Conservation (phyloP, 495 filamentous ascomycete genomes). For the Penicillium alfredii region DNA sequence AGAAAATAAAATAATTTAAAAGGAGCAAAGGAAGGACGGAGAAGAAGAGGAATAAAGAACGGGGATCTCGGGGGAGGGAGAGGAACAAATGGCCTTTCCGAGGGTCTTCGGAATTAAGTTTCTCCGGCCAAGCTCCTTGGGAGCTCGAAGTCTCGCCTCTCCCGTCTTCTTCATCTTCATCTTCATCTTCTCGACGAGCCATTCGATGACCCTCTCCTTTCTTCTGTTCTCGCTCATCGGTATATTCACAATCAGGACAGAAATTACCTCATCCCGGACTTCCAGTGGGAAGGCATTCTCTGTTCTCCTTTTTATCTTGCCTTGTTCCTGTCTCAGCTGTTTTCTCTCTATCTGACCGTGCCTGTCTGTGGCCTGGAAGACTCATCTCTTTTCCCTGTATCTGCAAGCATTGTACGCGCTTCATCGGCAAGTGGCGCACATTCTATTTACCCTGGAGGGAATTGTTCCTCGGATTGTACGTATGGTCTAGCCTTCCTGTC, state of each 20-base stretch:
- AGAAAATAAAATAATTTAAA: no score
- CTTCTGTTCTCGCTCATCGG: no score
- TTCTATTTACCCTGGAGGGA: slow-evolving; percentile 24
- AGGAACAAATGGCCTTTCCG: slow-evolving; percentile 1
- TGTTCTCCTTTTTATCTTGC: no score
- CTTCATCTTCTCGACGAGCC: slow-evolving; percentile 5
- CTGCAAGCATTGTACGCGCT: no score
- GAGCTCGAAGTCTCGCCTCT: no score
- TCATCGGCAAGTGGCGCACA: slow-evolving; percentile 12
- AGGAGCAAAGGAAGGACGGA: slow-evolving; percentile 1
- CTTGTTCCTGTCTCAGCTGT: not conserved
- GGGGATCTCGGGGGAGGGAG: no score
- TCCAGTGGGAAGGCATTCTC: not conserved
- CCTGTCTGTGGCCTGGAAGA: no score
- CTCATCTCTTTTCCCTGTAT: no score
- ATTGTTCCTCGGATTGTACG: slow-evolving; percentile 42
- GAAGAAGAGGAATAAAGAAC: slow-evolving; percentile 4
- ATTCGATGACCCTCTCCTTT: not conserved
- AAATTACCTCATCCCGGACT: no score
- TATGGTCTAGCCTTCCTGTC: slow-evolving; percentile 31
- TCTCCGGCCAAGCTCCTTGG: no score
- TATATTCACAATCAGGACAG: no score
- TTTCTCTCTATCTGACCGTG: not conserved
- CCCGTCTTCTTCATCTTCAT: slow-evolving; percentile 7
- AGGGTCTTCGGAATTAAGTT: no score